These are phyloP conservation scores for Ceratocystis albifundus DNA, from an alignment of 2,329 filamentous ascomycete genomes.

Conservation along the genomic window DNA sequence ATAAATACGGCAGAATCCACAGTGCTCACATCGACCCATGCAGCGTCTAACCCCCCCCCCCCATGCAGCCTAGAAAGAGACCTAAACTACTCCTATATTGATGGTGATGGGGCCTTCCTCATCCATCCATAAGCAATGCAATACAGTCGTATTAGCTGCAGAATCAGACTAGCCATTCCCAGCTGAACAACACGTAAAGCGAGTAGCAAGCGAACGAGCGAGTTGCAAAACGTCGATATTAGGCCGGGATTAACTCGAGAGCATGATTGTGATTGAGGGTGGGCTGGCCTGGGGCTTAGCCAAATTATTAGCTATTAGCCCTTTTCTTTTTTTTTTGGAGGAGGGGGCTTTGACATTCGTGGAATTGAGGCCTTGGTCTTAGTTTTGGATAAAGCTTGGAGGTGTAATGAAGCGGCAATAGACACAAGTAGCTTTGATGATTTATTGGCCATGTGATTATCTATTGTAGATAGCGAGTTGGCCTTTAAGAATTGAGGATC, in stretches of 20 bases:
- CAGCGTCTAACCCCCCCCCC: too few species aligned
- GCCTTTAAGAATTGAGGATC: too few species aligned
- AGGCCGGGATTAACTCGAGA: not conserved
- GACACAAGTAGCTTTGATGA: not conserved
- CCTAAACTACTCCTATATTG: too few species aligned
- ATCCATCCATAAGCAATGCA: not conserved
- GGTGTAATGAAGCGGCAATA: not conserved
- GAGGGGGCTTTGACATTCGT: not conserved
- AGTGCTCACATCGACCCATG: too few species aligned
- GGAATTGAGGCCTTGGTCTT: not conserved
- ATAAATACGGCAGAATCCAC: too few species aligned
- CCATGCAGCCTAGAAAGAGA: too few species aligned
- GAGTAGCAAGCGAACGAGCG: slow-evolving; percentile 1
- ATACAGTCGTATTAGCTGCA: not conserved
- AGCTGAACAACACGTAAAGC: not conserved
- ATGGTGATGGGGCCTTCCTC: too few species aligned
- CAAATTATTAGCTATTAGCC: not conserved
- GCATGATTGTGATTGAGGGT: not conserved
- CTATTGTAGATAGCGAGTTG: too few species aligned
- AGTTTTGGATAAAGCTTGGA: not conserved
- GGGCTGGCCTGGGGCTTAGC: not conserved
- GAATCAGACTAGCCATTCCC: not conserved
- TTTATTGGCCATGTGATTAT: not conserved
- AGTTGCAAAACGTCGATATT: slow-evolving; percentile 1
- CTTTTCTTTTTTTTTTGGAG: not conserved